Evolutionary conservation across 1,284 basidiomycete genomes (phyloP).

Genomic region (Ustilago cynodontis): DNA sequence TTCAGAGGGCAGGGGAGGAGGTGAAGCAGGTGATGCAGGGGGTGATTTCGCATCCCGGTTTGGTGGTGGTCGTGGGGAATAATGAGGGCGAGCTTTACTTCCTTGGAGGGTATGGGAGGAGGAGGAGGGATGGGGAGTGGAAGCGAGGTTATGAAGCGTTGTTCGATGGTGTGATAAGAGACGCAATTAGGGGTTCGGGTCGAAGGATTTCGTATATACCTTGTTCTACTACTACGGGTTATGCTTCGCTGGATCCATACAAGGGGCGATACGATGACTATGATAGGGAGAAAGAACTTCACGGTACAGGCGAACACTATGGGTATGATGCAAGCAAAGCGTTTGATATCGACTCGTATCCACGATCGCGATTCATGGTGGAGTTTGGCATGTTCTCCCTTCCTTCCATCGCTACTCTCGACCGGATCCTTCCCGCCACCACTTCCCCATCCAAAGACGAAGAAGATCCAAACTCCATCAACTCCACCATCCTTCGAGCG

Average conservation of each 20-base stretch:
- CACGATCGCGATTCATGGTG: constrained; percentile 76
- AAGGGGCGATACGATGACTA: constrained; percentile 74
- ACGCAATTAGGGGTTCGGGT: constrained; percentile 74
- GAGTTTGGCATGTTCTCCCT: constrained; percentile 79
- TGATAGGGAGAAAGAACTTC: constrained; percentile 73
- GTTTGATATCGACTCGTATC: constrained; percentile 76
- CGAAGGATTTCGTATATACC: constrained; percentile 77
- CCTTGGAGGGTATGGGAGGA: constrained; percentile 21
- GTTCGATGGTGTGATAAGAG: constrained; percentile 74
- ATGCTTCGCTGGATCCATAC: constrained; percentile 76
- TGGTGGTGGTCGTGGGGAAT: constrained; percentile 47
- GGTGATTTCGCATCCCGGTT: constrained; percentile 74
- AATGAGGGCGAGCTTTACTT: constrained; percentile 58
- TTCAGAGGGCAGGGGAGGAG: constrained; percentile 75
- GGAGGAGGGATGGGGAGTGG: constrained; percentile 30
- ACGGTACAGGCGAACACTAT: constrained; percentile 72
- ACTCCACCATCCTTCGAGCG: constrained; percentile 75
- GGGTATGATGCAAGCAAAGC: constrained; percentile 75
- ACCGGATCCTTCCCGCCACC: constrained; percentile 73
- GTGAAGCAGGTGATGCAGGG: constrained; percentile 76
- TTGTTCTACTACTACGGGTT: constrained; percentile 75
- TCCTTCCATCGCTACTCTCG: constrained; percentile 77
- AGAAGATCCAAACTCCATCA: constrained; percentile 75
- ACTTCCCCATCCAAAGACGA: constrained; percentile 60
- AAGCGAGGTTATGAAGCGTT: constrained; percentile 41